phyloP scores from a whole-genome alignment of 768 basidiomycete genomes.

The Ramaria rubella region DNA sequence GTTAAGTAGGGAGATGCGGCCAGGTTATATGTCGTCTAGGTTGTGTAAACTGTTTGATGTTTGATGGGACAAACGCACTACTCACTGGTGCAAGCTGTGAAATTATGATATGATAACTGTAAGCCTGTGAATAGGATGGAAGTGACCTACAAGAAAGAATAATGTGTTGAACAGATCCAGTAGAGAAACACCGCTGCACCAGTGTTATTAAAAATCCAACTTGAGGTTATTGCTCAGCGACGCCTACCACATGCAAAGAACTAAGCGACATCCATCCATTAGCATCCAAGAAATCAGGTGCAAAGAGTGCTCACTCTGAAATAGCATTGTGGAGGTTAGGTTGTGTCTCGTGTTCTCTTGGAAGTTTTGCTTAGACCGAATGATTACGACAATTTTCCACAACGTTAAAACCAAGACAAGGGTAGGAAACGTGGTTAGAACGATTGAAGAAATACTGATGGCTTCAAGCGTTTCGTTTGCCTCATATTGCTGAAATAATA shows the following conservation, averaged over 20 bases:
- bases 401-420: neutral
- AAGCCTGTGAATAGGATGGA: neutral
- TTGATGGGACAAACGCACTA: neutral
- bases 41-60: neutral
- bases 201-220: neutral
- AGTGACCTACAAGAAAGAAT: constrained; percentile 2
- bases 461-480: neutral
- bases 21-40: neutral
- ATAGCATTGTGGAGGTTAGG: constrained; percentile 2
- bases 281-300: neutral
- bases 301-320: constrained; percentile 1
- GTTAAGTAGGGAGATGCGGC: neutral
- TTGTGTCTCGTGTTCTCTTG: neutral
- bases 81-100: constrained; percentile 7
- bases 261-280: neutral
- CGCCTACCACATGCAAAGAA: constrained; percentile 2
- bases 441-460: neutral
- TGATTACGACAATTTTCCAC: neutral
- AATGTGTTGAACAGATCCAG: neutral
- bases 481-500: neutral
- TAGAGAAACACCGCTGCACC: constrained; percentile 1
- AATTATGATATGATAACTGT: neutral
- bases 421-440: neutral
- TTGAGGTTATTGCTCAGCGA: neutral
- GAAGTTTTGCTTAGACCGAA: neutral